Percentiles rank a stretch among this genome's conserved stretches.
Evolutionary conservation across 495 filamentous ascomycete genomes (phyloP).

Genomic region (Pyronema domesticum): DNA sequence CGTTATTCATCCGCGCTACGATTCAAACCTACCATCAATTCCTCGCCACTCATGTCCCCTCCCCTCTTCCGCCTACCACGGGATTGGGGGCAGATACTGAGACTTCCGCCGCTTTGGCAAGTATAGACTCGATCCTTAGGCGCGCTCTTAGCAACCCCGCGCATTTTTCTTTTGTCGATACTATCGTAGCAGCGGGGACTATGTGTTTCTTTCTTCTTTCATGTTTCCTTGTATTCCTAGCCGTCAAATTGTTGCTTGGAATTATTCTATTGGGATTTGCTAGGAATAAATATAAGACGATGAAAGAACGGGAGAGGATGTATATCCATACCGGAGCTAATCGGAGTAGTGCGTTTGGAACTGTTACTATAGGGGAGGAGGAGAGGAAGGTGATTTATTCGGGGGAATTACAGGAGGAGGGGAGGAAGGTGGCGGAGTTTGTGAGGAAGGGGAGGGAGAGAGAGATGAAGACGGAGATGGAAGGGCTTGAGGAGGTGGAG

Average conservation of each 20-base stretch:
- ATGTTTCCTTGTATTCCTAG: slow-evolving; percentile 57
- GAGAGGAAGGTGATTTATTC: slow-evolving; percentile 72
- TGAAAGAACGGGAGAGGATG: slow-evolving; percentile 47
- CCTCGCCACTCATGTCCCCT: slow-evolving; percentile 63
- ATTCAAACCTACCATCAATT: slow-evolving; percentile 99
- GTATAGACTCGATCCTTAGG: slow-evolving; percentile 57
- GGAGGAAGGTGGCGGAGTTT: slow-evolving; percentile 33
- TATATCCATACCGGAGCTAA: slow-evolving; percentile 49
- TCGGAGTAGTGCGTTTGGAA: slow-evolving; percentile 62
- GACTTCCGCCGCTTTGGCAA: slow-evolving; percentile 52
- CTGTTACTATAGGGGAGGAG: slow-evolving; percentile 76
- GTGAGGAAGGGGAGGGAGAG: slow-evolving; percentile 41
- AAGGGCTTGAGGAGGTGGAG: slow-evolving; percentile 47
- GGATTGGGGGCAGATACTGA: slow-evolving; percentile 43
- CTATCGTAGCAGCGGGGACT: slow-evolving; percentile 49
- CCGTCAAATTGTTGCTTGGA: slow-evolving; percentile 66
- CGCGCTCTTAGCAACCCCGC: slow-evolving; percentile 44
- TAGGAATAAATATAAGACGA: slow-evolving; percentile 54
- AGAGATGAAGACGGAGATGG: slow-evolving; percentile 34
- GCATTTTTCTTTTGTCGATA: slow-evolving; percentile 33
- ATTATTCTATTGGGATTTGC: slow-evolving; percentile 62
- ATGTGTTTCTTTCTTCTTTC: slow-evolving; percentile 65
- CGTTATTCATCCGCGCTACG: slow-evolving; percentile 85
- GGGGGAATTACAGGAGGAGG: slow-evolving; percentile 55
- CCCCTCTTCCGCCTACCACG: slow-evolving; percentile 45